Evolutionary conservation across 129 eudicot genomes (phyloP), one percentile per base, ranked within the genome.

Genomic region (Heracleum sosnowskyi): DNA sequence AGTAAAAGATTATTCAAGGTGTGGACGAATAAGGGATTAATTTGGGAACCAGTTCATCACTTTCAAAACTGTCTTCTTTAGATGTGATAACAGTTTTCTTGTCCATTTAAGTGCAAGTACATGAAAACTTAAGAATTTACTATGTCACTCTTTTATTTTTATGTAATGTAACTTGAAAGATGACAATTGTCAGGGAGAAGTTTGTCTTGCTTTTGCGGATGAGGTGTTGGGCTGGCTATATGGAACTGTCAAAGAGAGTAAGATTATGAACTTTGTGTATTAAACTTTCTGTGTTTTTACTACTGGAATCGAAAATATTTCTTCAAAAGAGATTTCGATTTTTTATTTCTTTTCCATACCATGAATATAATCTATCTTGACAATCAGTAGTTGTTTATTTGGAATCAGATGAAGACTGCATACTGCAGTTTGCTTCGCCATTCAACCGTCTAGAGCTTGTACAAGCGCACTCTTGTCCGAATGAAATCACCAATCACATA

Each of bases 241-340:
- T 51, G 97, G 97, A 82, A 96, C 99, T 0, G 97, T 96, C 55
- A 89, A 92, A 92, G 97, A 96, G 86, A 87, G 99, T 96, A 82
- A 92, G 92, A 77, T 64, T 29, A 36, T 31, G 35, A 60, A 24
- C 60, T 31, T 63, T 76, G 18, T 36, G 28, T 16, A 44, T 11
- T 44, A 44, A 44, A 12, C 47, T 44, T 2, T 11, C 16, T 11
- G 16, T 44, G 47, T 44, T 44, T 44, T 44, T 4, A 42, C 13
- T 42, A 11, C 45, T 42, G 45, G 45, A 42, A 42, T 42, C 11
- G 10, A 40, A 40, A 42, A 42, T 42, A 10, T 77, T 29, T 29
- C 0, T 9, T 64, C 16, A 22, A 31, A 28, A 39, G 17, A 5
- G 0, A 11, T 44, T 44, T 11, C 13, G 0, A 11, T 34, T 49